Evolutionary conservation across 345 rosid genomes (phyloP), one percentile per base, ranked within the genome.

Genomic region (Angophora floribunda): DNA sequence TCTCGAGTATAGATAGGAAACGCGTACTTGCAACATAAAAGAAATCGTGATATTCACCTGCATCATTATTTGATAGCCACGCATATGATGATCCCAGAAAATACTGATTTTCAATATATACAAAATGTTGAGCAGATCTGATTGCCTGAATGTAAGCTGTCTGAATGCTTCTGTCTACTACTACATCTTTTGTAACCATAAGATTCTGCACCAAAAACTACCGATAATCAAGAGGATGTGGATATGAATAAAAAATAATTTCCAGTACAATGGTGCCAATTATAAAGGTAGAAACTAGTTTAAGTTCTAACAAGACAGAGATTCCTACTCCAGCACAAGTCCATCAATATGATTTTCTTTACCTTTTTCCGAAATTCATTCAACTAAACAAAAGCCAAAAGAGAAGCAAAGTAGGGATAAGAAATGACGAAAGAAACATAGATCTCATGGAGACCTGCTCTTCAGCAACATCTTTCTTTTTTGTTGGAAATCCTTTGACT

Each of bases 71-170:
- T 4, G 94, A 91, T 80, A 96, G 99, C 99, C 99, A 98, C 4
- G 94, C 99, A 94, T 96, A 98, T 7, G 99, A 98, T 85, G 99
- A 98, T 90, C 99, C 99, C 51, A 98, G 91, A 90, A 98, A 98
- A 92, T 96, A 98, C 94, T 98, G 99, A 91, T 98, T 98, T 93
- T 98, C 99, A 51, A 98, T 97, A 87, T 98, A 98, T 92, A 98
- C 94, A 93, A 91, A 97, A 95, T 94, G 97, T 93, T 98, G 96
- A 32, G 99, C 99, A 89, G 98, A 98, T 96, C 99, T 92, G 91
- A 98, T 98, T 89, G 99, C 96, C 91, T 97, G 99, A 89, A 98
- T 93, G 91, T 98, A 98, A 70, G 99, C 99, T 75, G 93, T 91
- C 90, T 98, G 99, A 92, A 98, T 98, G 93, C 99, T 98, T 93